Conservation (phyloP, 192 early-diverging fungal genomes). For the Coemansia sp. region DNA sequence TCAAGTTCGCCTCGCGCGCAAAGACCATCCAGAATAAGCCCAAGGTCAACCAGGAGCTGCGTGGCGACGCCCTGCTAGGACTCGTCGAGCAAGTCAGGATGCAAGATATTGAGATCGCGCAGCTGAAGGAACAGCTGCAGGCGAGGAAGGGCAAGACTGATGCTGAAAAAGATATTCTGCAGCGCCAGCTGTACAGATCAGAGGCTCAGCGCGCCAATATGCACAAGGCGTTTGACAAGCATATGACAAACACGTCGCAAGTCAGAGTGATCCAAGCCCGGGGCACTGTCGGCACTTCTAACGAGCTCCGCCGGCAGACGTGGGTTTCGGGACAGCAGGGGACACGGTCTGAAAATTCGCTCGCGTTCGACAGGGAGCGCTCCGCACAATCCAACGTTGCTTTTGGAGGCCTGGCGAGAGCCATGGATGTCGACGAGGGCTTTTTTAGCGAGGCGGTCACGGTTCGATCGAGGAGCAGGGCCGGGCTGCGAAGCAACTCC, state of each 20-base stretch:
- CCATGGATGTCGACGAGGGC: slow-evolving; percentile 29
- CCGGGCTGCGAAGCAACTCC: not conserved
- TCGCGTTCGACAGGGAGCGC: not conserved
- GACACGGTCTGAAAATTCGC: not conserved
- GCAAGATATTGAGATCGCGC: slow-evolving; percentile 56
- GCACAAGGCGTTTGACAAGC: slow-evolving; percentile 25
- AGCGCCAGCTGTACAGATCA: slow-evolving; percentile 54
- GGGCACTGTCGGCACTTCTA: slow-evolving; percentile 2
- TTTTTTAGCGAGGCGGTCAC: not conserved
- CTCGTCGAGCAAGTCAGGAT: slow-evolving; percentile 49
- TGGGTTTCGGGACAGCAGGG: slow-evolving; percentile 54
- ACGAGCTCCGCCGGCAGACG: slow-evolving; percentile 45
- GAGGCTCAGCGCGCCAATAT: slow-evolving; percentile 40
- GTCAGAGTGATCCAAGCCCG: slow-evolving; percentile 32
- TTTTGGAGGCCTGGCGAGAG: not conserved
- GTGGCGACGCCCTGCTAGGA: slow-evolving; percentile 54
- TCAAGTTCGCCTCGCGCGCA: slow-evolving; percentile 93
- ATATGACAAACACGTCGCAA: no score
- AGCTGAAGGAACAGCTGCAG: slow-evolving; percentile 56
- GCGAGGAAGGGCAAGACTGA: slow-evolving; percentile 55
- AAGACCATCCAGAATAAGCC: slow-evolving; percentile 88
- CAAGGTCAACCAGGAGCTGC: slow-evolving; percentile 72
- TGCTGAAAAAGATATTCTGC: slow-evolving; percentile 49
- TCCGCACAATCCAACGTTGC: not conserved
- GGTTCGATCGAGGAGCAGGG: not conserved